phyloP scores from a whole-genome alignment of 2,329 filamentous ascomycete species.

The Colletotrichum graminicola region DNA sequence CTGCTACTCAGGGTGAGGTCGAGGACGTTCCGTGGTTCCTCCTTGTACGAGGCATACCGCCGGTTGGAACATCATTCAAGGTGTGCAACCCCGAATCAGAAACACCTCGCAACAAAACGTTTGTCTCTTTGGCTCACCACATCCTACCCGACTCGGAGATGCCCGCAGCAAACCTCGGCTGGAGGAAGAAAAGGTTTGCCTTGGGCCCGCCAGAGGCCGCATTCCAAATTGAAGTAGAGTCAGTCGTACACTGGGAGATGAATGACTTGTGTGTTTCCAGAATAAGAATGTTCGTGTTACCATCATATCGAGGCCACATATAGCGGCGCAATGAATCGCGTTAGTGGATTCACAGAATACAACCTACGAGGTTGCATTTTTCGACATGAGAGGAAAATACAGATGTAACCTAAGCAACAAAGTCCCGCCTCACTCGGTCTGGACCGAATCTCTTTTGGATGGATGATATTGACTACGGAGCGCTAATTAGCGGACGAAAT shows the following conservation, averaged over 20 bases:
- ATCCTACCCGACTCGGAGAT: not conserved
- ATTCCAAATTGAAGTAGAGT: not conserved
- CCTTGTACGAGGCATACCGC: slow-evolving; percentile 1
- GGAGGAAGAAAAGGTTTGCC: no score
- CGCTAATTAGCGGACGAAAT: not conserved
- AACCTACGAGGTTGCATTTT: not conserved
- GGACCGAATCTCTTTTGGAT: not conserved
- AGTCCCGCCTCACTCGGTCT: not conserved
- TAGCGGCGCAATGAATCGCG: not conserved
- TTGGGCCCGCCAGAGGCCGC: not conserved
- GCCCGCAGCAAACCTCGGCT: no score
- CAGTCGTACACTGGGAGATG: not conserved
- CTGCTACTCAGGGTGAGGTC: not conserved
- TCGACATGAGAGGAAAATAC: not conserved
- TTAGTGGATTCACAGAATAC: not conserved
- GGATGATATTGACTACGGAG: not conserved
- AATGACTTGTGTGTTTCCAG: not conserved
- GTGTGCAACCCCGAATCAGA: not conserved
- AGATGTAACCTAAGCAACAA: not conserved
- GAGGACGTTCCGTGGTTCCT: slow-evolving; percentile 4
- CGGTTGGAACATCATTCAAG: not conserved
- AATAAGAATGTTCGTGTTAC: no score
- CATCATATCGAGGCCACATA: no score
- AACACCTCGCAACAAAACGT: not conserved
- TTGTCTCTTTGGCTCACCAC: not conserved